Conservation (phyloP, 305 asterid genomes). For the Fraxinus ornus region DNA sequence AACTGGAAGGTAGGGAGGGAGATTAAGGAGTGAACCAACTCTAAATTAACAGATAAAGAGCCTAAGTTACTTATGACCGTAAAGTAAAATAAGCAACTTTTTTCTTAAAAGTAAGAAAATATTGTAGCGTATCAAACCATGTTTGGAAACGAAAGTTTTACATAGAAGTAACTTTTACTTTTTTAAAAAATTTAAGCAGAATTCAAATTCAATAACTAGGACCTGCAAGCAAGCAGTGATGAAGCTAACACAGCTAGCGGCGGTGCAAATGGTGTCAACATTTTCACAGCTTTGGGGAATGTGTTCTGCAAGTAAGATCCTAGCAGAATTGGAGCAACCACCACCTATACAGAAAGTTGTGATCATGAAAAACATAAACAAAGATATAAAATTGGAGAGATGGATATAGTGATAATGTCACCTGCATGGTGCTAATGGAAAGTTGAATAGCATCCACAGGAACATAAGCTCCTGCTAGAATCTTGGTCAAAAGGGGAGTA, state of each 20-base stretch:
- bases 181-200: background rate
- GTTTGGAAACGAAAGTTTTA: background rate
- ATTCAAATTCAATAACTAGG: background rate
- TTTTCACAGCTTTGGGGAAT: slow-evolving; percentile 61
- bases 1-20: background rate
- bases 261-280: slow-evolving; percentile 67
- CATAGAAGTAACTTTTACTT: background rate
- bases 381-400: background rate
- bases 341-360: slow-evolving; percentile 52
- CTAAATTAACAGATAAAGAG: background rate
- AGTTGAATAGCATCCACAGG: slow-evolving; percentile 75
- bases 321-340: slow-evolving; percentile 80
- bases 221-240: slow-evolving; percentile 86
- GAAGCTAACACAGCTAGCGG: slow-evolving; percentile 68
- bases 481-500: slow-evolving; percentile 70
- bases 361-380: background rate
- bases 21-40: background rate
- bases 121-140: background rate
- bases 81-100: background rate
- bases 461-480: slow-evolving; percentile 82
- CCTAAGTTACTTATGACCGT: background rate
- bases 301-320: slow-evolving; percentile 75
- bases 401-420: slow-evolving; percentile 23
- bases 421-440: slow-evolving; percentile 90
- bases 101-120: background rate